Conservation (phyloP, 768 basidiomycete genomes). For the Tremella yokohamensis region DNA sequence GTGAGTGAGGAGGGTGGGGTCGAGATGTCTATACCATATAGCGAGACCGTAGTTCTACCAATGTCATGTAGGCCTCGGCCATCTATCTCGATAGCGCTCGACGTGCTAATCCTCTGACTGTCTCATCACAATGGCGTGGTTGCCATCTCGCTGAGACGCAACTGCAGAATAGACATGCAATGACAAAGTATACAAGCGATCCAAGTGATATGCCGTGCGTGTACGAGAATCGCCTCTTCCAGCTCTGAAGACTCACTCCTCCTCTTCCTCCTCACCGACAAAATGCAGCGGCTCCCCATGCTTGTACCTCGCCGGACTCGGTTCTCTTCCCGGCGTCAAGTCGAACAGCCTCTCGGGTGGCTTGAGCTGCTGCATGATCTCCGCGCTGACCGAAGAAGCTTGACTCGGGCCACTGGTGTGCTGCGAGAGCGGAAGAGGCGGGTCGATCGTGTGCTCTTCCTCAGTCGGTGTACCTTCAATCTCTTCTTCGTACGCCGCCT, state of each 20-base stretch:
- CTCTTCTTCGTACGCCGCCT: background rate
- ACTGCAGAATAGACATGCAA: too few species aligned
- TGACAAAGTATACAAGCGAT: too few species aligned
- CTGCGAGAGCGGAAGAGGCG: background rate
- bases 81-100: too few species aligned
- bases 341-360: constrained; percentile 42
- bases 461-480: background rate
- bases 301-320: constrained; percentile 45
- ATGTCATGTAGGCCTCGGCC: too few species aligned
- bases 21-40: background rate
- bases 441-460: background rate
- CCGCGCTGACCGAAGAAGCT: constrained; percentile 1
- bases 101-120: too few species aligned
- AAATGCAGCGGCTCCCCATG: constrained; percentile 48
- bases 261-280: constrained; percentile 11
- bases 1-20: background rate
- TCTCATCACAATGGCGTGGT: too few species aligned
- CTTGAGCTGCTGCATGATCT: constrained; percentile 12
- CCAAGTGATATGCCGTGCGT: too few species aligned
- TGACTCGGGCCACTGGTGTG: background rate
- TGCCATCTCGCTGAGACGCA: too few species aligned
- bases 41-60: too few species aligned
- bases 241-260: too few species aligned
- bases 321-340: constrained; percentile 47
- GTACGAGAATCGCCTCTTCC: too few species aligned